Evolutionary conservation across 1,139 yeast species (phyloP), one percentile per base, ranked within the genome.

Genomic region (Debaryomyces psychrophilus): DNA sequence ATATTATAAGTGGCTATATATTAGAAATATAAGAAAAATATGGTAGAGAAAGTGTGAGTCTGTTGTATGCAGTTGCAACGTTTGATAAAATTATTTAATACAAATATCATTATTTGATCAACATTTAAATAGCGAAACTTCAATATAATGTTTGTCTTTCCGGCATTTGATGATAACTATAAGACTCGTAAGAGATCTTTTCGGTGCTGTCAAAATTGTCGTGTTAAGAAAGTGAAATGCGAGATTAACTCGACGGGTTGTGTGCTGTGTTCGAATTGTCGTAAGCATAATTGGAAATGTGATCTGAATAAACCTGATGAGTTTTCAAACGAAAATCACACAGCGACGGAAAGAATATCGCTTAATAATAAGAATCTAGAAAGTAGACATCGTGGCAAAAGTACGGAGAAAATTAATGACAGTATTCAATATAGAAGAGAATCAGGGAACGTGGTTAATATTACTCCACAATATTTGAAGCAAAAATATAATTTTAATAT

Each of bases 121-220:
- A 14, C 15, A 28, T 12, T 14, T 11, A 29, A 29, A 14, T 29
- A 14, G 2, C 7, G 9, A 8, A 27, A 15, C n/a, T 18, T 18
- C 9, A 8, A 29, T 8, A 29, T 14, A 4, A 29, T 29, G 33
- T 29, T 29, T 29, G 33, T 29, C 11, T 29, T 29, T 15, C 33
- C 33, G 3, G 84, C 84, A n/a, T 79, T 80, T 58, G 73, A 80
- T 58, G 69, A 73, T 31, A 79, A 70, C 56, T 80, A 79, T 57
- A 73, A 79, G 48, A 73, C 77, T 33, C 66, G 85, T 36, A 79
- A 79, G 55, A 62, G 84, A 20, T 77, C 81, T 1, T 79, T 76
- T 58, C 73, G 74, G 54, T 81, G 83, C 49, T 79, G 84, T 55
- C 69, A 68, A 45, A 75, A 68, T 51, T 79, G 84, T 60, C 71